These are phyloP conservation scores for Ulota crispa DNA, from an alignment of 225 moss, liverwort and hornwort genomes.

Conservation along the genomic window DNA sequence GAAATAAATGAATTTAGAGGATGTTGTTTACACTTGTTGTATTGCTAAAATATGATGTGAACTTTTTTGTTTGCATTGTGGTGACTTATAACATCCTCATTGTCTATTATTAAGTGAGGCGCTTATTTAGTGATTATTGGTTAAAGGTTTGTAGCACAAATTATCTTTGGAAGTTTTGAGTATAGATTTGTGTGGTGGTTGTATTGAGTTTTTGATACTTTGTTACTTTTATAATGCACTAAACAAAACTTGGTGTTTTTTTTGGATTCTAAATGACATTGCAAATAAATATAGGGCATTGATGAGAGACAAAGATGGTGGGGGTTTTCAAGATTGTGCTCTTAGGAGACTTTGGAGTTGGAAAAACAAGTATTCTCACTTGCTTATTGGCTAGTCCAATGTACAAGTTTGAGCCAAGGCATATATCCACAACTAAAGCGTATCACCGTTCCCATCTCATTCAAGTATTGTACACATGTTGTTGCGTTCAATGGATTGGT, in stretches of 20 bases:
- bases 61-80: background rate
- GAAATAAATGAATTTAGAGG: rapidly evolving
- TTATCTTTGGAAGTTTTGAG: too few relatives aligned
- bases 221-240: too few relatives aligned
- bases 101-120: background rate
- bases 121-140: background rate
- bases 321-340: background rate
- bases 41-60: background rate
- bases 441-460: background rate
- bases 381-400: background rate
- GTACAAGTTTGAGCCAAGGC: background rate
- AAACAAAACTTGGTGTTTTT: too few relatives aligned
- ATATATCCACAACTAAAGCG: background rate
- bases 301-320: background rate
- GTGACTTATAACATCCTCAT: background rate
- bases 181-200: background rate
- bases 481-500: background rate
- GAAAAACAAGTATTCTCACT: background rate
- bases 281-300: background rate
- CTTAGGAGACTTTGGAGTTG: background rate
- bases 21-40: background rate
- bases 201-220: background rate
- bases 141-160: background rate
- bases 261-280: background rate
- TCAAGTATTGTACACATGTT: background rate